Evolutionary conservation across 345 rosid species (phyloP).

Genomic region (Populus nigra): DNA sequence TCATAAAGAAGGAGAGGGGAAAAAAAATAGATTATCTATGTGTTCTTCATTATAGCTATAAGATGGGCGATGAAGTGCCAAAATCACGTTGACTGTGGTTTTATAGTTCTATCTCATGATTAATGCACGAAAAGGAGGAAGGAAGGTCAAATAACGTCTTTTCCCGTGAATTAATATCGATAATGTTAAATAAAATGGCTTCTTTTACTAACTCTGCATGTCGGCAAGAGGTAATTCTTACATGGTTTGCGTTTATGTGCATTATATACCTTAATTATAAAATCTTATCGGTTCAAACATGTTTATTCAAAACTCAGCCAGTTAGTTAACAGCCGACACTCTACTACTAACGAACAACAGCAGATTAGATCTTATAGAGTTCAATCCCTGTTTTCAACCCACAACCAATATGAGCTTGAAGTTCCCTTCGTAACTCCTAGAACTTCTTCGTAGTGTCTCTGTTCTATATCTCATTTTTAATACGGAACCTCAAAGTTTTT

Average conservation of each 20-base stretch:
- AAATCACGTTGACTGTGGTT: not conserved
- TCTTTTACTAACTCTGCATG: not conserved
- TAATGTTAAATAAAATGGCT: not conserved
- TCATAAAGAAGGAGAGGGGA: not conserved
- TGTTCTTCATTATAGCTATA: not conserved
- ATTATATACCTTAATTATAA: no score
- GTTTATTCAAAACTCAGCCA: no score
- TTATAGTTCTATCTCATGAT: not conserved
- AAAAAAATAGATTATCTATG: not conserved
- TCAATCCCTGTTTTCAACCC: not conserved
- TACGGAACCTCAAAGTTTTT: no score
- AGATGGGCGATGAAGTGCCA: not conserved
- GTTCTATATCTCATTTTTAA: no score
- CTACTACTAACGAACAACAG: not conserved
- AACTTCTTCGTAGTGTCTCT: no score
- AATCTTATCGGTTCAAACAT: no score
- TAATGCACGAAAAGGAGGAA: not conserved
- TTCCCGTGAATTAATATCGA: not conserved
- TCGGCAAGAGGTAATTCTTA: not conserved
- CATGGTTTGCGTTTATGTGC: not conserved
- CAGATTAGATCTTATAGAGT: not conserved
- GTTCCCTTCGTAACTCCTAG: no score
- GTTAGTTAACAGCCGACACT: not conserved
- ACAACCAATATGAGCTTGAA: no score
- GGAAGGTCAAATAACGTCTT: not conserved